phyloP scores from a whole-genome alignment of 192 early-diverging fungal species.

The Gaertneriomyces semiglobifer region DNA sequence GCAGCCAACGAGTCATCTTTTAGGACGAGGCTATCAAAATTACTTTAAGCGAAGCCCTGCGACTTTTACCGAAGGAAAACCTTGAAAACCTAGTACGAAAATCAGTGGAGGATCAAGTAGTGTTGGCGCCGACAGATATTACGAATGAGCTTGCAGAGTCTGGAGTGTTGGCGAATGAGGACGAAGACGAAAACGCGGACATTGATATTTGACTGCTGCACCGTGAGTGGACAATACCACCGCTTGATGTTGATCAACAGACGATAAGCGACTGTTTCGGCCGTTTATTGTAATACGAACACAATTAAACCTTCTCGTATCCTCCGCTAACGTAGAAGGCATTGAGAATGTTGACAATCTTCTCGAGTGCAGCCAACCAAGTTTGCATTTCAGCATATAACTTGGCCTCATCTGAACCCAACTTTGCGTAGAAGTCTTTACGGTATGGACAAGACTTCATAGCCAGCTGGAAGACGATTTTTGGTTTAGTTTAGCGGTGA shows the following conservation, averaged over 20 bases:
- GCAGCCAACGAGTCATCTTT: too few relatives aligned
- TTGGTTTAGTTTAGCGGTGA: not conserved
- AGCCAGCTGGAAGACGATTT: slow-evolving; percentile 53
- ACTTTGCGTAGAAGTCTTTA: slow-evolving; percentile 80
- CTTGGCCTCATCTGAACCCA: slow-evolving; percentile 60
- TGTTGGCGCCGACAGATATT: not conserved
- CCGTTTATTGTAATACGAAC: not conserved
- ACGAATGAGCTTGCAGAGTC: slow-evolving; percentile 10
- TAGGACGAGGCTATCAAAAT: not conserved
- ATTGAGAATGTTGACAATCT: slow-evolving; percentile 58
- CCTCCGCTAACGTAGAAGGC: slow-evolving; percentile 22
- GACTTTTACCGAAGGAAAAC: not conserved
- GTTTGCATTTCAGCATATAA: slow-evolving; percentile 55
- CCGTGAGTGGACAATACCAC: not conserved
- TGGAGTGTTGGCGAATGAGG: not conserved
- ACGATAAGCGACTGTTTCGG: slow-evolving; percentile 1
- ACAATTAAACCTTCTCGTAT: slow-evolving; percentile 19
- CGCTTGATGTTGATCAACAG: not conserved
- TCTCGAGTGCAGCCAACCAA: slow-evolving; percentile 77
- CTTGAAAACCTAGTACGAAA: slow-evolving; percentile 1
- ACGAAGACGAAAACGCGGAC: not conserved
- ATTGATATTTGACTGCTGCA: not conserved
- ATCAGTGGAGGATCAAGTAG: not conserved
- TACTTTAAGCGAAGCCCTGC: slow-evolving; percentile 3
- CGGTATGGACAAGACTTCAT: slow-evolving; percentile 93